A percentile compares a stretch with the other conserved stretches of the same genome.
Conservation (phyloP, 768 basidiomycete species). For the Lepiota venenata region DNA sequence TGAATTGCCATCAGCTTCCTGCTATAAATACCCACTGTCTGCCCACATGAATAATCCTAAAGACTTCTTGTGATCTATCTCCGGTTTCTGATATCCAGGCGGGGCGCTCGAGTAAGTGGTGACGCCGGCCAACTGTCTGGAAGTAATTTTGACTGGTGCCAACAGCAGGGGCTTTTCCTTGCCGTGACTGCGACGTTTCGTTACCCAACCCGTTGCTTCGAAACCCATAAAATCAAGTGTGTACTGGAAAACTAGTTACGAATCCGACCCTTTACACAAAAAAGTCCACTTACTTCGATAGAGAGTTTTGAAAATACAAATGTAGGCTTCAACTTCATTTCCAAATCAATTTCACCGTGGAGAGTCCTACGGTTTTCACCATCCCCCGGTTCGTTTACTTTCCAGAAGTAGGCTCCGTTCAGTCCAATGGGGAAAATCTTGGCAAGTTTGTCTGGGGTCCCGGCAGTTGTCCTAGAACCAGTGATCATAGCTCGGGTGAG, state of each 20-base stretch:
- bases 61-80: conserved; percentile 6
- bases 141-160: conserved; percentile 1
- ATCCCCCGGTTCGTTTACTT: not conserved
- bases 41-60: not conserved
- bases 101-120: conserved; percentile 5
- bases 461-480: conserved; percentile 44
- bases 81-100: conserved; percentile 7
- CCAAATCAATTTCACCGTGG: conserved; percentile 8
- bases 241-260: not conserved
- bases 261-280: not conserved
- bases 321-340: conserved; percentile 5
- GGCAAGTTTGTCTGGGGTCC: conserved; percentile 31
- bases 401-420: conserved; percentile 50
- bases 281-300: not conserved
- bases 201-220: conserved; percentile 2
- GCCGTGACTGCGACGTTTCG: not conserved
- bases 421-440: conserved; percentile 45
- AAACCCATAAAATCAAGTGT: not conserved
- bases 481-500: conserved; percentile 46
- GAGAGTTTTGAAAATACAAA: conserved; percentile 8
- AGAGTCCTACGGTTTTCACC: not conserved
- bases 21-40: too few relatives aligned
- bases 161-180: not conserved
- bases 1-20: too few relatives aligned
- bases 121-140: conserved; percentile 6